Conservation (phyloP, 2,329 filamentous ascomycete genomes). For the Trichoderma polysporum region DNA sequence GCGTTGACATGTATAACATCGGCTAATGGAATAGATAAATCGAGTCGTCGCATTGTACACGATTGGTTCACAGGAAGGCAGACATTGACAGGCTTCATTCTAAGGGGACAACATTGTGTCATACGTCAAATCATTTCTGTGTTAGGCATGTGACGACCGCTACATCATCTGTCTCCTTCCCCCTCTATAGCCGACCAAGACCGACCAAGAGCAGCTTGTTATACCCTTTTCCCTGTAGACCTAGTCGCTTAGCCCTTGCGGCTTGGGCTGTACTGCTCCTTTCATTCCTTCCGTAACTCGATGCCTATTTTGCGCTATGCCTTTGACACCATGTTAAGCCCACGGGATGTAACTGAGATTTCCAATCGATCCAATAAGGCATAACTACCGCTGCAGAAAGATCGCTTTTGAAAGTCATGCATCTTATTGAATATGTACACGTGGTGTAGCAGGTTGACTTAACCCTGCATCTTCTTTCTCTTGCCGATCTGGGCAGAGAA, state of each 20-base stretch:
- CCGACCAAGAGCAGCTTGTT: neutral
- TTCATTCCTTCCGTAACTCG: neutral
- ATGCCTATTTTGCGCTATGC: neutral
- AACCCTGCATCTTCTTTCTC: conserved; percentile 91
- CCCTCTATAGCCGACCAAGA: neutral
- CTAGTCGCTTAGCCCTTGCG: neutral
- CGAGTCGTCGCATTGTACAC: neutral
- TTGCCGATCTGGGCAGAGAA: conserved; percentile 99
- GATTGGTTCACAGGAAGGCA: neutral
- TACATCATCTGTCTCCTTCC: neutral
- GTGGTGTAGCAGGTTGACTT: conserved; percentile 38
- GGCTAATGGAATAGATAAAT: too few species aligned
- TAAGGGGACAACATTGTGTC: neutral
- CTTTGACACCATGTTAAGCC: neutral
- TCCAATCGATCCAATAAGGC: conserved; percentile 1
- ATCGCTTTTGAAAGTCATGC: neutral
- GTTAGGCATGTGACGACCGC: conserved; percentile 6
- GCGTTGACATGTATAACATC: neutral
- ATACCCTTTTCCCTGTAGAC: neutral
- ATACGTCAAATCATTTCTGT: conserved; percentile 19
- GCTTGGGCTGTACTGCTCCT: neutral
- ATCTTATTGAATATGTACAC: neutral
- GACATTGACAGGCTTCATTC: neutral
- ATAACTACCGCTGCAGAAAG: neutral
- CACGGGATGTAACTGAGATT: neutral